These are phyloP conservation scores for Chlorella variabilis DNA, from an alignment of 163 green algal genomes.

Conservation along the genomic window DNA sequence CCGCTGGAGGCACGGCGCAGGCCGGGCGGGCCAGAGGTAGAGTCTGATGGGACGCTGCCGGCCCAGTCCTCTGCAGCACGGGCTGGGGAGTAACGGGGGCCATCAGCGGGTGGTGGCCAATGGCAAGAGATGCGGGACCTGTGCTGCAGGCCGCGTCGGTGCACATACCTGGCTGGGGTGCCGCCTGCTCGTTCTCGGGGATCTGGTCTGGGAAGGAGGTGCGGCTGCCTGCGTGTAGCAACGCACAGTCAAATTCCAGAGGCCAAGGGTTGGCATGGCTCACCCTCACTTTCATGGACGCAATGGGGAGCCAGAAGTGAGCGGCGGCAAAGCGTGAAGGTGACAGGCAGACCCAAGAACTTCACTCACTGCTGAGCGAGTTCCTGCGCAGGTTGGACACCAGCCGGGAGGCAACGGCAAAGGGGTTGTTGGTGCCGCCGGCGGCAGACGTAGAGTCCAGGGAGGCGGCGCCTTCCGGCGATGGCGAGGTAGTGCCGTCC, in stretches of 20 bases:
- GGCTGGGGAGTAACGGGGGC: too few species aligned
- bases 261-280: too few species aligned
- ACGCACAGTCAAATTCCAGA: too few species aligned
- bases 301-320: too few species aligned
- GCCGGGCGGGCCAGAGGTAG: not conserved
- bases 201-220: conserved; percentile 5
- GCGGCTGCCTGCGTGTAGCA: not conserved
- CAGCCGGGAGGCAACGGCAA: conserved; percentile 18
- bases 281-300: too few species aligned
- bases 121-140: too few species aligned
- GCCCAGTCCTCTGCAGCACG: too few species aligned
- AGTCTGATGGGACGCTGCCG: too few species aligned
- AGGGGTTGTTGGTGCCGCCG: conserved; percentile 11
- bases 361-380: not conserved
- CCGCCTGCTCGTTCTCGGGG: not conserved
- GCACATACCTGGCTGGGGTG: not conserved
- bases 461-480: not conserved
- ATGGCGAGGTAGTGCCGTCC: not conserved
- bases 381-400: not conserved
- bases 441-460: not conserved
- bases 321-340: too few species aligned
- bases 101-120: too few species aligned
- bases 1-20: not conserved
- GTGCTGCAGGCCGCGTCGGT: too few species aligned
- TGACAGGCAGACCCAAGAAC: too few species aligned